Conservation (phyloP, 2,329 filamentous ascomycete genomes). For the Periconia sp. region DNA sequence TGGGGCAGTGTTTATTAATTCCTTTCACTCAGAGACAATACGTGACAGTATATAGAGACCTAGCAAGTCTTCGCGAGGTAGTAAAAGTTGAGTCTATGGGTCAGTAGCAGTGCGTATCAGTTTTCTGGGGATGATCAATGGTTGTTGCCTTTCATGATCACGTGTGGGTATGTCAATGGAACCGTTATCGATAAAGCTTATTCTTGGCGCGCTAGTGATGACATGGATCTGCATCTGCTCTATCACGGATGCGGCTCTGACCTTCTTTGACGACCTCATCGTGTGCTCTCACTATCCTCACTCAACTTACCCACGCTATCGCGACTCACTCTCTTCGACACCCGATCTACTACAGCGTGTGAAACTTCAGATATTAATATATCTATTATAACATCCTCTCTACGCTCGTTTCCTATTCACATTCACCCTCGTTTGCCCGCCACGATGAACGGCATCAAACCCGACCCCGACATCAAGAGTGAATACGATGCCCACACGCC, state of each 20-base stretch:
- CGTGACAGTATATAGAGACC: too few relatives aligned
- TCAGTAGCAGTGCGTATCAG: neutral
- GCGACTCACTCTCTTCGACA: neutral
- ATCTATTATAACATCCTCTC: slow-evolving; percentile 1
- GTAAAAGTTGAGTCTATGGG: neutral
- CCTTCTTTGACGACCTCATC: slow-evolving; percentile 12
- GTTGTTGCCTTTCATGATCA: neutral
- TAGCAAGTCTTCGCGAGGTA: too few relatives aligned
- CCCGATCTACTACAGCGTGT: too few relatives aligned
- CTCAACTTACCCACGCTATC: slow-evolving; percentile 1
- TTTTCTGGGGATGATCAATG: neutral
- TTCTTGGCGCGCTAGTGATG: slow-evolving; percentile 17
- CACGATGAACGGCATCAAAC: slow-evolving; percentile 45
- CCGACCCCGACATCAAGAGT: slow-evolving; percentile 40
- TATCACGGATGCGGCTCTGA: slow-evolving; percentile 8
- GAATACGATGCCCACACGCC: slow-evolving; percentile 36
- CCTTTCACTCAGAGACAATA: too few relatives aligned
- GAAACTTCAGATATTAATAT: too few relatives aligned
- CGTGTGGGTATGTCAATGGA: neutral
- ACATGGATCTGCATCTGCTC: neutral
- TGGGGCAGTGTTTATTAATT: neutral
- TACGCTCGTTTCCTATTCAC: neutral
- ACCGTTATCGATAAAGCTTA: slow-evolving; percentile 16
- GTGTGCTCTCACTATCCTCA: neutral
- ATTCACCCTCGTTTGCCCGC: slow-evolving; percentile 4